Evolutionary conservation across 805 yeast species (phyloP).

Genomic region (Ogataea corticis): DNA sequence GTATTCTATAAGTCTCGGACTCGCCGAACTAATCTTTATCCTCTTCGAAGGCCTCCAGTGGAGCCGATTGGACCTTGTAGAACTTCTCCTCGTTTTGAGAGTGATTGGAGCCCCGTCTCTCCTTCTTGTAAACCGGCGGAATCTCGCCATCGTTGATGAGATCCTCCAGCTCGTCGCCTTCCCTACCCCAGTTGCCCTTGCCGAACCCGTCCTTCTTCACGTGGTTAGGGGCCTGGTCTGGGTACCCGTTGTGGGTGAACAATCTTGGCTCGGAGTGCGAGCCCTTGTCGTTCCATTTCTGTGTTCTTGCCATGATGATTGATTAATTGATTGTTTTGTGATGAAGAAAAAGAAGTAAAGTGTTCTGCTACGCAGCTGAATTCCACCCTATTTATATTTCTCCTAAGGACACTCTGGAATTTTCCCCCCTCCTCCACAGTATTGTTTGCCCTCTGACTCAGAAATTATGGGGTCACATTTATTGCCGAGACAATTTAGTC

Average conservation of each 20-base stretch:
- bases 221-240: conserved; percentile 68
- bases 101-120: conserved; percentile 53
- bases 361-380: too few relatives aligned
- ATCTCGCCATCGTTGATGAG: conserved; percentile 59
- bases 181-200: conserved; percentile 82
- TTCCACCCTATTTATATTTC: not conserved
- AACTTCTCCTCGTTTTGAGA: conserved; percentile 44
- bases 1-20: conserved; percentile 1
- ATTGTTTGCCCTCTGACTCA: not conserved
- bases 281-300: conserved; percentile 60
- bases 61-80: conserved; percentile 25
- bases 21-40: not conserved
- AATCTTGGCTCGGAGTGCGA: conserved; percentile 56
- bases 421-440: not conserved
- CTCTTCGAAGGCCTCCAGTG: conserved; percentile 6
- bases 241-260: conserved; percentile 77
- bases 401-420: conserved; percentile 1
- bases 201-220: conserved; percentile 87
- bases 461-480: conserved; percentile 4
- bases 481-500: not conserved
- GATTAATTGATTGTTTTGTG: conserved; percentile 2
- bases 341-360: too few relatives aligned
- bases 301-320: conserved; percentile 67
- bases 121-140: conserved; percentile 44
- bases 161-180: conserved; percentile 75